phyloP scores from a whole-genome alignment of 371 early-diverging fungal species.

The Paraphysoderma sedebokerense region DNA sequence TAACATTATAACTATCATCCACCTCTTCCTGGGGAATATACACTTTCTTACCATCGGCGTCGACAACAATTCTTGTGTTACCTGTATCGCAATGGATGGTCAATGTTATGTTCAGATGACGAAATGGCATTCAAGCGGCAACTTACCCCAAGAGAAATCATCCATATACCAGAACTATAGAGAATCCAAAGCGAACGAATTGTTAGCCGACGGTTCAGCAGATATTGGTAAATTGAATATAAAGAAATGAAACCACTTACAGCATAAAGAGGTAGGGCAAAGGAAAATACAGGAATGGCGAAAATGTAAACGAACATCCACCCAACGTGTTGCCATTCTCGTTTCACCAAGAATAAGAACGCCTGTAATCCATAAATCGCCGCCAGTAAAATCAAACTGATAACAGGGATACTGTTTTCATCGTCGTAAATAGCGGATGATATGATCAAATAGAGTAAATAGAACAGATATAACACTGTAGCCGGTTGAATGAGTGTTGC shows the following conservation, averaged over 20 bases:
- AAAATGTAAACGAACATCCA: slow-evolving; percentile 91
- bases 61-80: slow-evolving; percentile 77
- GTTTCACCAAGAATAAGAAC: slow-evolving; percentile 63
- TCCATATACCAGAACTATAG: not conserved
- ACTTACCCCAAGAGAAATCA: not conserved
- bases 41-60: slow-evolving; percentile 50
- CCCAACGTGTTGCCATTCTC: slow-evolving; percentile 87
- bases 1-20: slow-evolving; percentile 2
- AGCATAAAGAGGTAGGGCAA: slow-evolving; percentile 63
- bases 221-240: slow-evolving; percentile 28
- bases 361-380: slow-evolving; percentile 71
- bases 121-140: too few species aligned
- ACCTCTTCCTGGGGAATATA: not conserved
- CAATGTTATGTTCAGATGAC: slow-evolving; percentile 34
- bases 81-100: slow-evolving; percentile 98
- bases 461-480: slow-evolving; percentile 63
- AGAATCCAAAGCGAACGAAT: not conserved
- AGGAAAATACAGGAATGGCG: slow-evolving; percentile 68
- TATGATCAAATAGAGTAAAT: slow-evolving; percentile 33
- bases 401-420: slow-evolving; percentile 32
- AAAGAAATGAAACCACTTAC: too few species aligned
- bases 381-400: slow-evolving; percentile 47
- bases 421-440: slow-evolving; percentile 15
- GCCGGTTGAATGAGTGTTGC: slow-evolving; percentile 89
- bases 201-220: not conserved